phyloP scores from a whole-genome alignment of 2,329 filamentous ascomycete genomes.

The Colletotrichum sidae region DNA sequence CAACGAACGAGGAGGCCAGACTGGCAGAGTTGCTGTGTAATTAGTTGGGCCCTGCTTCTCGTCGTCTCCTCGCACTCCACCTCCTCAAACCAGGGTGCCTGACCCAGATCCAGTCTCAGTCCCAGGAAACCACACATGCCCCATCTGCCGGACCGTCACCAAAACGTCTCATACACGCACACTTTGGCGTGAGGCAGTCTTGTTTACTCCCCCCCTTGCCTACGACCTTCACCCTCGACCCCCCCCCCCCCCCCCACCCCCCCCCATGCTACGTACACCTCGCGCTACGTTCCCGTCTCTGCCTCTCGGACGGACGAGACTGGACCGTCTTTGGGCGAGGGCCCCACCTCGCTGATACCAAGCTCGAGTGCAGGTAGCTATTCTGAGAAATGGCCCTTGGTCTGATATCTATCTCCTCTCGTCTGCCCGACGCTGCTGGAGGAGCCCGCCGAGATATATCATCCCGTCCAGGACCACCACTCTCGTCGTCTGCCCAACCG shows the following conservation, averaged over 20 bases:
- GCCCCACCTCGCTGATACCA: slow-evolving; percentile 36
- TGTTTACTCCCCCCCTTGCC: neutral
- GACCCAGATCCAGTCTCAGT: no score
- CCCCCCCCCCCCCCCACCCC: neutral
- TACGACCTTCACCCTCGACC: neutral
- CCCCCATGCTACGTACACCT: neutral
- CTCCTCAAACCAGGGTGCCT: slow-evolving; percentile 30
- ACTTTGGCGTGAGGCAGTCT: slow-evolving; percentile 11
- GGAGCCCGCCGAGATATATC: slow-evolving; percentile 28
- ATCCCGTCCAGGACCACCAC: slow-evolving; percentile 32
- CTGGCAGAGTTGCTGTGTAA: slow-evolving; percentile 1
- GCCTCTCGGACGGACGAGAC: slow-evolving; percentile 18
- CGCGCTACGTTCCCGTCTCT: neutral
- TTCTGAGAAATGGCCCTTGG: slow-evolving; percentile 35
- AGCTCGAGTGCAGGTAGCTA: slow-evolving; percentile 24
- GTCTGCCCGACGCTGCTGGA: neutral
- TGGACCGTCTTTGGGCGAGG: neutral
- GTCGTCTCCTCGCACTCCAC: neutral
- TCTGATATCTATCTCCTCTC: slow-evolving; percentile 19
- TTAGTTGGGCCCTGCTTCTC: neutral
- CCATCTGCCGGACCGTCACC: slow-evolving; percentile 27
- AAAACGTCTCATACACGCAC: slow-evolving; percentile 32
- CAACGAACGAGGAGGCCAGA: slow-evolving; percentile 1
- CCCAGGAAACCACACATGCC: slow-evolving; percentile 9
- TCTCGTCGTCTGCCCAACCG: slow-evolving; percentile 16